Evolutionary conservation across 2,329 filamentous ascomycete genomes (phyloP).

Genomic region (Colletotrichum abscissum): DNA sequence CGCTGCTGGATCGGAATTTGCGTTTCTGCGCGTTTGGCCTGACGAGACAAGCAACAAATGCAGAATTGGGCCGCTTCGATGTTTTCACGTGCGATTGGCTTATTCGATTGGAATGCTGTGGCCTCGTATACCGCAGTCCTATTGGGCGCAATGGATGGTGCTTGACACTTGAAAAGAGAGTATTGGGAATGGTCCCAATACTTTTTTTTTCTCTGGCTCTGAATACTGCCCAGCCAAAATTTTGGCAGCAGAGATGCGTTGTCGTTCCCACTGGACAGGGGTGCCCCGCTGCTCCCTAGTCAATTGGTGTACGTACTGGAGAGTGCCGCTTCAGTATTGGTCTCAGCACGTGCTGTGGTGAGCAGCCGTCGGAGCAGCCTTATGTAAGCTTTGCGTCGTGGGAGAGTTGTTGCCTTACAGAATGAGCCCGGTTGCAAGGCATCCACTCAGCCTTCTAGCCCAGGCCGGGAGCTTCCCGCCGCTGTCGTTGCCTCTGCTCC

Average conservation of each 20-base stretch:
- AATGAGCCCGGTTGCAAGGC: conserved; percentile 40
- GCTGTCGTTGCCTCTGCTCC: conserved; percentile 44
- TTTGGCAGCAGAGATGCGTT: conserved; percentile 34
- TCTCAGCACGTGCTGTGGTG: background rate
- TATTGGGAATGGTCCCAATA: conserved; percentile 16
- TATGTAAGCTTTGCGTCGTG: conserved; percentile 19
- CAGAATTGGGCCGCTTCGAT: conserved; percentile 27
- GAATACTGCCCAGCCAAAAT: conserved; percentile 27
- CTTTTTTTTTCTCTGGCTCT: conserved; percentile 26
- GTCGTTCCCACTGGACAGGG: conserved; percentile 34
- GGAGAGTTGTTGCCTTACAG: conserved; percentile 46
- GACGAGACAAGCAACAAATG: conserved; percentile 9
- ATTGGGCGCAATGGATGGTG: conserved; percentile 35
- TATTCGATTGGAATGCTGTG: conserved; percentile 33
- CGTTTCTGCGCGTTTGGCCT: conserved; percentile 28
- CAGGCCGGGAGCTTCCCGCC: conserved; percentile 40
- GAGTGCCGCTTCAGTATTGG: background rate
- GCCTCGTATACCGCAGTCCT: conserved; percentile 26
- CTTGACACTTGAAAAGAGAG: conserved; percentile 29
- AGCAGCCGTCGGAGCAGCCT: background rate
- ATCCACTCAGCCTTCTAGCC: conserved; percentile 46
- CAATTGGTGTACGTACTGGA: background rate
- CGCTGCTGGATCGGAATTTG: conserved; percentile 23
- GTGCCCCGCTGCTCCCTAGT: conserved; percentile 26
- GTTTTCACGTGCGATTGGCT: conserved; percentile 26